phyloP scores from a whole-genome alignment of 768 basidiomycete genomes.

The Trametopsis cervina region DNA sequence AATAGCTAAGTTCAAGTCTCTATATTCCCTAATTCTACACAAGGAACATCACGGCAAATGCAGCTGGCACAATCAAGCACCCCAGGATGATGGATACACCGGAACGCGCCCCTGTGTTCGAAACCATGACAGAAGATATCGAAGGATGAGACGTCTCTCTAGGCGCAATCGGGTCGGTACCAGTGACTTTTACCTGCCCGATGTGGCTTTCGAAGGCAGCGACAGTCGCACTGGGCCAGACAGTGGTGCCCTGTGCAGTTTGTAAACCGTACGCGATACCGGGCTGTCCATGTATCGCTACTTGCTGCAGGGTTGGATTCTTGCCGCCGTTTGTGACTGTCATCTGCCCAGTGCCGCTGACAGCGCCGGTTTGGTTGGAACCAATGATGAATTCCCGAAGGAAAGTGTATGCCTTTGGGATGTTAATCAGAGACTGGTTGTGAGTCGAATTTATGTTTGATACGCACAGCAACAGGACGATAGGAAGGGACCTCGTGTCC shows the following conservation, averaged over 20 bases:
- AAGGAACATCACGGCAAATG: no score
- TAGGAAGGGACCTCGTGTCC: slow-evolving; percentile 33
- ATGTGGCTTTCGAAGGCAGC: slow-evolving; percentile 22
- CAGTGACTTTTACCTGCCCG: background rate
- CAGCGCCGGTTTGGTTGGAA: slow-evolving; percentile 51
- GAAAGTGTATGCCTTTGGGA: slow-evolving; percentile 51
- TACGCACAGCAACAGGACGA: slow-evolving; percentile 40
- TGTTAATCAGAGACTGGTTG: background rate
- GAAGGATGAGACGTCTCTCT: no score
- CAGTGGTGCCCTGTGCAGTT: slow-evolving; percentile 19
- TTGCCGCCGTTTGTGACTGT: slow-evolving; percentile 46
- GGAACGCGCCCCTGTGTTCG: no score
- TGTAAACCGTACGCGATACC: slow-evolving; percentile 49
- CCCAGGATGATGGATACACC: no score
- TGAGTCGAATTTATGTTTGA: slow-evolving; percentile 4
- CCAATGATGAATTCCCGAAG: slow-evolving; percentile 65
- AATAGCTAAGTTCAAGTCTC: no score
- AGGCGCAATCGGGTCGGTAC: background rate
- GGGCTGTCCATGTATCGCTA: slow-evolving; percentile 44
- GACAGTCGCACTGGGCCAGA: slow-evolving; percentile 25
- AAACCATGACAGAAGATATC: no score
- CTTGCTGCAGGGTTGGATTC: slow-evolving; percentile 35
- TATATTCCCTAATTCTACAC: no score
- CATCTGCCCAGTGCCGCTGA: no score
- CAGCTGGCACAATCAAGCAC: no score